Percentiles rank a stretch among this genome's conserved stretches.
Conservation (phyloP, 139 green algal species). For the Protoeuglena noctilucae region DNA sequence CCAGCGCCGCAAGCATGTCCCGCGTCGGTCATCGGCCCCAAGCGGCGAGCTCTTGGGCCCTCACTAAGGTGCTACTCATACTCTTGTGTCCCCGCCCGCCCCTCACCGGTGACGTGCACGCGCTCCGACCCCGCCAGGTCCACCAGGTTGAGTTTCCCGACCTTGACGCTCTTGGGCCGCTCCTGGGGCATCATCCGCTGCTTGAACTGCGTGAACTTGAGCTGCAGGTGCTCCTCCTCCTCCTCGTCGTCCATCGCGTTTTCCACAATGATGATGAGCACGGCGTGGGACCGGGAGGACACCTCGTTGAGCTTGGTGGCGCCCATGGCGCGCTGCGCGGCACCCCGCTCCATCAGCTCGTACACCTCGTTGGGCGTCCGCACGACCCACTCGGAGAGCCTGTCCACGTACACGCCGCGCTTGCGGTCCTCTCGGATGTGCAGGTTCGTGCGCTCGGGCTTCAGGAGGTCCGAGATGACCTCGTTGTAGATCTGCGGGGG, state of each 20-base stretch:
- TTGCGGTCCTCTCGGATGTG: constrained; percentile 67
- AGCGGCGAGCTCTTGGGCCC: not conserved
- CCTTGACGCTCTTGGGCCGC: constrained; percentile 25
- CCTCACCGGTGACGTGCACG: constrained; percentile 78
- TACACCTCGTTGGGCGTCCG: constrained; percentile 62
- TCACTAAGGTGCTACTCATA: too few species aligned
- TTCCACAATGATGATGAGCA: constrained; percentile 93
- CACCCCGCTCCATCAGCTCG: constrained; percentile 66
- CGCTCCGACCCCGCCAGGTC: constrained; percentile 87
- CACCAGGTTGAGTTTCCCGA: constrained; percentile 95
- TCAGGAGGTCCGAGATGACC: constrained; percentile 84
- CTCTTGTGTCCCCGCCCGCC: constrained; percentile 21
- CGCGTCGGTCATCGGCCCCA: too few species aligned
- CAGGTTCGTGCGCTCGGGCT: constrained; percentile 68
- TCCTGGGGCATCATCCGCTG: not conserved
- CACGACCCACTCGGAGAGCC: constrained; percentile 89
- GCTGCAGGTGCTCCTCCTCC: constrained; percentile 3
- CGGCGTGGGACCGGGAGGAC: constrained; percentile 60
- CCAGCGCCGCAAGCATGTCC: too few species aligned
- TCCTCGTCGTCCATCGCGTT: constrained; percentile 39
- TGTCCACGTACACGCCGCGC: constrained; percentile 23
- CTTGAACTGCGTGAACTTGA: not conserved
- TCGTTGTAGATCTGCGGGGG: constrained; percentile 84
- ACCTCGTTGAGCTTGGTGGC: constrained; percentile 88
- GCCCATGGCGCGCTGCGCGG: constrained; percentile 55